Evolutionary conservation across 441 rosid genomes (phyloP), one percentile per base, ranked within the genome.

Genomic region (Pelargonium citronellum): DNA sequence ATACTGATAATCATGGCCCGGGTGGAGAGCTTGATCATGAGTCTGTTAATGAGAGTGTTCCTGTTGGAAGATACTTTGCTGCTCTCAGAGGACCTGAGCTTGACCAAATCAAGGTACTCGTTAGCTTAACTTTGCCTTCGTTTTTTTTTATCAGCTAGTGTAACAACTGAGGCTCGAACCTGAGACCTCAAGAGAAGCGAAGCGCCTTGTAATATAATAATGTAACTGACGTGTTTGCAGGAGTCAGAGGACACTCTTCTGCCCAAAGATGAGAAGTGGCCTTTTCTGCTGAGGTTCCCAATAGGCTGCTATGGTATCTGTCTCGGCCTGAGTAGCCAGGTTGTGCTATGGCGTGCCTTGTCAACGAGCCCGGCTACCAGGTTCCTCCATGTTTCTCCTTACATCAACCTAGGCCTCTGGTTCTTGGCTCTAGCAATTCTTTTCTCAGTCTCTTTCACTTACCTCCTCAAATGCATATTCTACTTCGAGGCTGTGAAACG

Each of bases 21-120:
- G 78, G 72, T 55, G 83, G 69, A 7, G 63, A 57, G 11, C 27
- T 64, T 70, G 90, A 57, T 57, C 63, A 86, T 69, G 92, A 86
- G n/a, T 80, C 90, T 66, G 82, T 69, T 10, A 75, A 89, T 27
- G 71, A 41, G 68, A 87, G 84, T 58, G 99, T 91, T 79, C 91
- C 97, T 64, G 96, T 86, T 68, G 99, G 99, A 57, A 83, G 99
- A 84, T 94, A 94, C 87, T 94, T 87, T 47, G 96, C 96, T 70
- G 97, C 99, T 79, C 95, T 91, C 44, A 79, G 90, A 74, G 99
- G 99, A 67, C 99, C 99, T 7, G 97, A 94, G 74, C 79, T 94
- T 37, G 99, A 90, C 74, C 79, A 91, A 89, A 90, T 94, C 87
- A 94, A 91, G 96, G 98, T 91, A 85, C 34, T 2, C 17, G 5